Base-by-base conservation (phyloP, 2,329 filamentous ascomycete species). In the Plenodomus lindquistii region DNA sequence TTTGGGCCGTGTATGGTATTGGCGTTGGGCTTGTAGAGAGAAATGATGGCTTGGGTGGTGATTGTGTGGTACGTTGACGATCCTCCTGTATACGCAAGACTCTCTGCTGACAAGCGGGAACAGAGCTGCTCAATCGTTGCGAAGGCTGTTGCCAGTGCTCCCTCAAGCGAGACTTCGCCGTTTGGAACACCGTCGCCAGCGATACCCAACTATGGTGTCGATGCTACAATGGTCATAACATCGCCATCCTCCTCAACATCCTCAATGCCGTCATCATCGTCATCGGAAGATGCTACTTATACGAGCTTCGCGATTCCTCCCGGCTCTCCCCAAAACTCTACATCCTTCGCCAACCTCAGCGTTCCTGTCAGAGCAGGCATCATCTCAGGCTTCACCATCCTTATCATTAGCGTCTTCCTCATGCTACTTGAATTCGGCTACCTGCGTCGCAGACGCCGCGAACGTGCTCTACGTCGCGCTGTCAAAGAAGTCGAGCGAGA, bases 401-500 rank as follows among this genome's bases (percentile, higher is more conserved):
- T 47, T 18, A 37, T 58, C 38, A n/a, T 60, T 8, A 19, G 47
- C 8, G 4, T 50, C 13, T 46, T 45, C 8, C 35, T 57, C 16
- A 44, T 54, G 13, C 44, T 56, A 9, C 20, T 60, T 13, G 44
- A 59, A 34, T 13, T 49, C 3, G 61, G 54, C 16, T 62, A 57
- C 16, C 18, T 67, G 10, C 56, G 58, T 8, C 49, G 41, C 15
- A 53, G 48, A 36, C 55, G 63, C 21, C 52, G 50, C 6, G 52
- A 58, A 13, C 56, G 44, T 21, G 56, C 54, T 2, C 37, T 65
- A 6, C 37, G 53, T 35, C 50, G 53, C 24, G 61, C 59, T 0
- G 41, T 60, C 1, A 48, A 62, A 13, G 63, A 66, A 43, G 57
- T 63, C 0, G 62, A 66, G 24, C 44, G 48, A 2, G 52, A 36